These are phyloP conservation scores for Entamoeba histolytica DNA, from an alignment of 208 protist species.

Conservation along the genomic window DNA sequence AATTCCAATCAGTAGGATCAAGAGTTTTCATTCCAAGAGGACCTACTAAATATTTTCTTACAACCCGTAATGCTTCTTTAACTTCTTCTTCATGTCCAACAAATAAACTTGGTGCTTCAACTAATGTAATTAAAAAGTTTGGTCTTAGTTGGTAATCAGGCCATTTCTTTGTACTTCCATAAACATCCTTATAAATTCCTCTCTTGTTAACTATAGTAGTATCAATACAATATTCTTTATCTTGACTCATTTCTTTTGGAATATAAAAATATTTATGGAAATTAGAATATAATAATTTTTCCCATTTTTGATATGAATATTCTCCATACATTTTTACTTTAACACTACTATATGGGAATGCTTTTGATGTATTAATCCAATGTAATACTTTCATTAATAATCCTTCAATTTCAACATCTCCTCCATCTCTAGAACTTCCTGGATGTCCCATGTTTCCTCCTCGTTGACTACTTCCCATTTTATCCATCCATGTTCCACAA, in stretches of 20 bases:
- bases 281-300: background rate
- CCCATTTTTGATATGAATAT: background rate
- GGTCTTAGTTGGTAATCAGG: constrained; percentile 45
- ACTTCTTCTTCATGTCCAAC: background rate
- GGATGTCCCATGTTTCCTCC: constrained; percentile 36
- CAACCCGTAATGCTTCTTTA: background rate
- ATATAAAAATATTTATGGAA: constrained; percentile 3
- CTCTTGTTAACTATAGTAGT: constrained; percentile 21
- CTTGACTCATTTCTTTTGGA: background rate
- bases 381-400: background rate
- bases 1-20: constrained; percentile 32
- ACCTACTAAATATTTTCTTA: constrained; percentile 5
- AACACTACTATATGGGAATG: background rate
- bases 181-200: constrained; percentile 44
- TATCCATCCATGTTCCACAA: constrained; percentile 59
- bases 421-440: constrained; percentile 43
- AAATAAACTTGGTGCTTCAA: constrained; percentile 15
- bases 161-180: constrained; percentile 13
- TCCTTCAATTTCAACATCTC: constrained; percentile 42
- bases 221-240: constrained; percentile 17
- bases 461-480: constrained; percentile 40
- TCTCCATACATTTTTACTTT: background rate
- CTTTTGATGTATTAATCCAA: background rate
- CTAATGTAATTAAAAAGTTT: constrained; percentile 43
- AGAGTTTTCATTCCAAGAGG: constrained; percentile 46